Conservation (phyloP, 108 stramenopile species). For the Cyclotella atomus region DNA sequence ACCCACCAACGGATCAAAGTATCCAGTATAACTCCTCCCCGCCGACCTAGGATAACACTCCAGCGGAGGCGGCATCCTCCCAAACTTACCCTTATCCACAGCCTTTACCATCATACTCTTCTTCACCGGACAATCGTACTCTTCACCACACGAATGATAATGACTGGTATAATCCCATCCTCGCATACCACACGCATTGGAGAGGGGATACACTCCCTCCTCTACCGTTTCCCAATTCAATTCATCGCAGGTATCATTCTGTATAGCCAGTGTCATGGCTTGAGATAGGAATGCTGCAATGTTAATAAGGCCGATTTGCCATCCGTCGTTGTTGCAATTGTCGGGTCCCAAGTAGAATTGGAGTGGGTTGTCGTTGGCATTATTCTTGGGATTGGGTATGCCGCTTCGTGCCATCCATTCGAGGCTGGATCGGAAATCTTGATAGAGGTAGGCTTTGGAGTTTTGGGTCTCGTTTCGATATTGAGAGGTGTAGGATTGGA, state of each 20-base stretch:
- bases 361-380: not conserved
- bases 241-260: constrained; percentile 34
- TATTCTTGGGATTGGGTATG: not conserved
- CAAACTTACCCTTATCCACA: constrained; percentile 8
- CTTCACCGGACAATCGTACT: constrained; percentile 15
- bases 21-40: constrained; percentile 21
- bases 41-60: constrained; percentile 20
- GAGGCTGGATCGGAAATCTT: constrained; percentile 16
- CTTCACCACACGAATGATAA: constrained; percentile 8
- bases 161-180: constrained; percentile 12
- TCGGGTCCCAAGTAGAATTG: constrained; percentile 29
- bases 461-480: not conserved
- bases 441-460: constrained; percentile 8
- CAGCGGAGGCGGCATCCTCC: constrained; percentile 20
- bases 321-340: constrained; percentile 26
- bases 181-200: constrained; percentile 41
- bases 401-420: constrained; percentile 27
- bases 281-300: constrained; percentile 30
- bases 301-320: constrained; percentile 21
- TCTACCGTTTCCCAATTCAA: constrained; percentile 23
- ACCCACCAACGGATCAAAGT: constrained; percentile 13
- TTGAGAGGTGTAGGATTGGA: not conserved
- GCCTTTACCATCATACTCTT: constrained; percentile 20
- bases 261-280: constrained; percentile 20
- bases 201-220: constrained; percentile 29